phyloP scores from a whole-genome alignment of 495 filamentous ascomycete genomes.

The Penicillium bialowiezense region DNA sequence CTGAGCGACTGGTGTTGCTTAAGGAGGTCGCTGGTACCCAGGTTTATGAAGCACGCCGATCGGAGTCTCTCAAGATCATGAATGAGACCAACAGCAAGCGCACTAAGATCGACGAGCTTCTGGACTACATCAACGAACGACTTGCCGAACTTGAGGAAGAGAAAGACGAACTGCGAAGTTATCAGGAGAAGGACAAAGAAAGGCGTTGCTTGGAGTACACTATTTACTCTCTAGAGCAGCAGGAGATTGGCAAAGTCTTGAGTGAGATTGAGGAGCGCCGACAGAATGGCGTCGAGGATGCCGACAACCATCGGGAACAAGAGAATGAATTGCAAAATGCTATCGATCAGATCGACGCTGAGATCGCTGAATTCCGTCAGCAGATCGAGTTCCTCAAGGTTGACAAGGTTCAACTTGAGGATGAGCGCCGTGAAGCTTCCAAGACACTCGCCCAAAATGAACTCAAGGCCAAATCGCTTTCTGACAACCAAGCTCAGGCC shows the following conservation, averaged over 20 bases:
- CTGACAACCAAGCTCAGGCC: conserved; percentile 75
- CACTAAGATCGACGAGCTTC: conserved; percentile 85
- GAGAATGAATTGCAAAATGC: conserved; percentile 80
- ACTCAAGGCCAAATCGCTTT: conserved; percentile 74
- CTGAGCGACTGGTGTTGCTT: conserved; percentile 78
- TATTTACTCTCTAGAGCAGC: conserved; percentile 86
- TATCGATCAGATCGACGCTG: conserved; percentile 69
- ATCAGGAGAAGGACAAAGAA: conserved; percentile 93
- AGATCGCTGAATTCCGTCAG: conserved; percentile 75
- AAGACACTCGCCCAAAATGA: conserved; percentile 79
- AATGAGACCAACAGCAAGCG: conserved; percentile 92
- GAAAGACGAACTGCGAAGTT: conserved; percentile 89
- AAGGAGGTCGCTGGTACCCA: conserved; percentile 98
- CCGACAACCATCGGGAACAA: conserved; percentile 73
- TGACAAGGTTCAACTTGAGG: conserved; percentile 85
- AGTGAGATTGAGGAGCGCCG: conserved; percentile 81
- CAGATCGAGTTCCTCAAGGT: conserved; percentile 81
- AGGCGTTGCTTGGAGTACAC: conserved; percentile 90
- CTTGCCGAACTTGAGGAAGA: conserved; percentile 91
- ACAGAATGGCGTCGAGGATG: conserved; percentile 75
- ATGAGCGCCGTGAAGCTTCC: conserved; percentile 79
- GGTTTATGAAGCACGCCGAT: conserved; percentile 87
- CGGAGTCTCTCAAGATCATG: conserved; percentile 96
- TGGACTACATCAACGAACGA: conserved; percentile 87
- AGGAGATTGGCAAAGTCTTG: conserved; percentile 69